These are phyloP conservation scores for Microbotryum intermedium DNA, from an alignment of 1,284 basidiomycete species.

Conservation along the genomic window DNA sequence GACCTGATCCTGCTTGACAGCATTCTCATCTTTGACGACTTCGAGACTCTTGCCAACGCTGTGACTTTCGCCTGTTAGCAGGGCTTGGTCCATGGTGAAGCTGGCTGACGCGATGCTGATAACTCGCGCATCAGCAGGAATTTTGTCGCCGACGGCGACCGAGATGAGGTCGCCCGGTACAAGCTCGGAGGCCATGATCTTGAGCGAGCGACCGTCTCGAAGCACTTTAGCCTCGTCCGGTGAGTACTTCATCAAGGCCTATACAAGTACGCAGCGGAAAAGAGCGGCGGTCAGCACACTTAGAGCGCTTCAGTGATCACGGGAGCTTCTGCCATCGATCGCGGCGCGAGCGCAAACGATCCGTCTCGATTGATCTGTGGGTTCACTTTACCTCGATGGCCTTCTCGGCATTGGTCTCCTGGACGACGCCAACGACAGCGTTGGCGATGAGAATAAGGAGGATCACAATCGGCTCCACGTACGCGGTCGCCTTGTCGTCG, in stretches of 20 bases:
- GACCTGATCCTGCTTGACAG: conserved; percentile 91
- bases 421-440: conserved; percentile 85
- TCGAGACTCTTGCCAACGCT: conserved; percentile 72
- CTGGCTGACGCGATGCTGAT: conserved; percentile 81
- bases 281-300: background rate
- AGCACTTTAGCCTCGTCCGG: conserved; percentile 89
- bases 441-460: conserved; percentile 88
- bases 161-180: conserved; percentile 89
- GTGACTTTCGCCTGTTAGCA: conserved; percentile 83
- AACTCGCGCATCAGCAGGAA: conserved; percentile 86
- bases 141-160: conserved; percentile 83
- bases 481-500: conserved; percentile 58
- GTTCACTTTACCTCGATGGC: conserved; percentile 68
- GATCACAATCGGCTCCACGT: conserved; percentile 88
- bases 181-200: conserved; percentile 72
- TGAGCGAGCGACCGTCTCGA: conserved; percentile 59
- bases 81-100: conserved; percentile 87
- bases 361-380: conserved; percentile 35
- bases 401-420: conserved; percentile 87
- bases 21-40: conserved; percentile 51
- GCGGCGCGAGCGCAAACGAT: background rate
- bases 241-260: conserved; percentile 90
- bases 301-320: background rate
- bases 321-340: background rate
- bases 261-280: background rate